Evolutionary conservation across 2,329 filamentous ascomycete genomes (phyloP).

Genomic region (Stachybotrys echinatus): DNA sequence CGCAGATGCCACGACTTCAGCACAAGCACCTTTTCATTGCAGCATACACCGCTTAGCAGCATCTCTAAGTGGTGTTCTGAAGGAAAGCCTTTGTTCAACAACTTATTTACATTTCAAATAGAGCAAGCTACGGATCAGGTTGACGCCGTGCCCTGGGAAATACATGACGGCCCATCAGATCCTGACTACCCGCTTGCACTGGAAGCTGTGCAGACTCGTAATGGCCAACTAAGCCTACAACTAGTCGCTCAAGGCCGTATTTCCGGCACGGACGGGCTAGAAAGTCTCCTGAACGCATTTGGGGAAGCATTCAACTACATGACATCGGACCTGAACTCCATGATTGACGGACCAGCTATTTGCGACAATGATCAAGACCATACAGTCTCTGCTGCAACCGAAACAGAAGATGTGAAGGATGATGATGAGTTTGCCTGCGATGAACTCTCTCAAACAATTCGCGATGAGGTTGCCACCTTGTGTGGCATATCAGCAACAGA

Average conservation of each 20-base stretch:
- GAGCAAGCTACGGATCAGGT: constrained; percentile 23
- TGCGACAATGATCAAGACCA: not conserved
- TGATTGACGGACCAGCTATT: constrained; percentile 4
- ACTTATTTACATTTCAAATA: constrained; percentile 75
- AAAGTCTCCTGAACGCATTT: constrained; percentile 30
- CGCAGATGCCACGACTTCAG: constrained; percentile 66
- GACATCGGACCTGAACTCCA: constrained; percentile 5
- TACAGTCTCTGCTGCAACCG: not conserved
- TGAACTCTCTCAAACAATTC: constrained; percentile 43
- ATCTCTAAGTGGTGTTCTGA: constrained; percentile 73
- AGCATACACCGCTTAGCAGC: constrained; percentile 67
- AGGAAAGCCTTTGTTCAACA: constrained; percentile 65
- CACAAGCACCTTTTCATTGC: constrained; percentile 61
- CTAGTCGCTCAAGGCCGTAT: constrained; percentile 51
- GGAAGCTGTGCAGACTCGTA: constrained; percentile 55
- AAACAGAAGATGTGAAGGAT: not conserved
- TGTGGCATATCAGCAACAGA: constrained; percentile 44
- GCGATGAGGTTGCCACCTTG: constrained; percentile 58
- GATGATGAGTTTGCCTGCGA: constrained; percentile 52
- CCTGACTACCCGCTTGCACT: constrained; percentile 74
- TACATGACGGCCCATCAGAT: constrained; percentile 38
- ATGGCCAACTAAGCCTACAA: constrained; percentile 46
- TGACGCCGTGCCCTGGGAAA: constrained; percentile 46
- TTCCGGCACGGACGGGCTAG: constrained; percentile 23
- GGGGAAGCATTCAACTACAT: constrained; percentile 14